These are phyloP conservation scores for Sporothrix brunneoviolacea DNA, from an alignment of 2,329 filamentous ascomycete species.

Conservation along the genomic window DNA sequence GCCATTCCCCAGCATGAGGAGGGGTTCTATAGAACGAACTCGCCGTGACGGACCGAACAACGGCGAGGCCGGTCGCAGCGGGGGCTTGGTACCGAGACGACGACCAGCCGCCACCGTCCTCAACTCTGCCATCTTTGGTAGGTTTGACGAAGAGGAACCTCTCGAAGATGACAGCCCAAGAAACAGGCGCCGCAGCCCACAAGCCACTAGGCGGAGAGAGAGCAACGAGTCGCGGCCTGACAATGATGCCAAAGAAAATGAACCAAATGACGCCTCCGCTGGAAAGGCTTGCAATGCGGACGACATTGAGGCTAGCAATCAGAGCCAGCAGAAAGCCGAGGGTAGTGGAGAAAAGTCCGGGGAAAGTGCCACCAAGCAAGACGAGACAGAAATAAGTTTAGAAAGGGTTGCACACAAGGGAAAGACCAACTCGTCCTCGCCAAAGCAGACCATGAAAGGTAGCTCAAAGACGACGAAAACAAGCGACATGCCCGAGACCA, in stretches of 20 bases:
- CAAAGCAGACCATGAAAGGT: background rate
- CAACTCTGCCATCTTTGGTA: background rate
- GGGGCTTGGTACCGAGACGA: background rate
- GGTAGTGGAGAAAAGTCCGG: too few relatives aligned
- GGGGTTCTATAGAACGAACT: background rate
- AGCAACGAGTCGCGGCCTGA: background rate
- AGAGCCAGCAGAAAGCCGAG: too few relatives aligned
- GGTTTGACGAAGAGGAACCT: background rate
- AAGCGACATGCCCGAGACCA: too few relatives aligned
- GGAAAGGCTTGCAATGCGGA: too few relatives aligned
- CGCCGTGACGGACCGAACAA: background rate
- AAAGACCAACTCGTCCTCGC: background rate
- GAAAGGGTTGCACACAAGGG: too few relatives aligned
- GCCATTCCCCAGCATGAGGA: background rate
- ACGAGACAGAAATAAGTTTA: too few relatives aligned
- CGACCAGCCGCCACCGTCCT: background rate
- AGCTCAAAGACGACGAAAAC: too few relatives aligned
- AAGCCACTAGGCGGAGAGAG: background rate
- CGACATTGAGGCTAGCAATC: too few relatives aligned
- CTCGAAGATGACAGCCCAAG: background rate
- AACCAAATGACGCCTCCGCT: too few relatives aligned
- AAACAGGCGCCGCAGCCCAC: background rate
- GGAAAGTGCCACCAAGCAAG: too few relatives aligned
- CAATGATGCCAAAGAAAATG: background rate
- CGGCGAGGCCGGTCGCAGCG: background rate